Evolutionary conservation across 805 yeast species (phyloP).

Genomic region (Wickerhamomyces bovis): DNA sequence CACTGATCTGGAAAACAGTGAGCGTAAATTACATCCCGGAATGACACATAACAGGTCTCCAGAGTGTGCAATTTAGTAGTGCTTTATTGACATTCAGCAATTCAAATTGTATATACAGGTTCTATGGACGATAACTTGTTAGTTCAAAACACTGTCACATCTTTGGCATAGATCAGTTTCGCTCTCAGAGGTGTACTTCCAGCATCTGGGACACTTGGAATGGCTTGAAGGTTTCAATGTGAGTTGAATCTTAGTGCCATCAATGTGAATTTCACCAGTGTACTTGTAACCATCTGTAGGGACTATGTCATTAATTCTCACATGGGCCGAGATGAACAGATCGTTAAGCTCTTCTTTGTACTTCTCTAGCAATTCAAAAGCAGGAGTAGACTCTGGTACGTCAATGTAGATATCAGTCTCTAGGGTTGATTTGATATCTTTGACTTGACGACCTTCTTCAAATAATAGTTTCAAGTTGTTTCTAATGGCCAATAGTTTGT

Average conservation of each 20-base stretch:
- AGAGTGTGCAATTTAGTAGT: too few relatives aligned
- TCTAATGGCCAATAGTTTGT: conserved; percentile 39
- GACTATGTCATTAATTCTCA: conserved; percentile 29
- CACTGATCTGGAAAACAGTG: too few relatives aligned
- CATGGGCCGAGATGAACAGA: conserved; percentile 59
- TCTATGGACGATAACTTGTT: background rate
- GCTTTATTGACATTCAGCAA: too few relatives aligned
- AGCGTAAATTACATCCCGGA: too few relatives aligned
- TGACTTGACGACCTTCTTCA: conserved; percentile 49
- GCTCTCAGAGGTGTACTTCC: conserved; percentile 62
- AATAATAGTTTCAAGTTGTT: conserved; percentile 43
- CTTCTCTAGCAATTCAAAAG: conserved; percentile 8
- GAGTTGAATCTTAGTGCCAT: conserved; percentile 26
- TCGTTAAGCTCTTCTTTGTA: conserved; percentile 42
- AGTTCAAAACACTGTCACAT: conserved; percentile 41
- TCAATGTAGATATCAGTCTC: conserved; percentile 45
- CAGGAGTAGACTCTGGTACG: conserved; percentile 16
- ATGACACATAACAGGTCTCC: too few relatives aligned
- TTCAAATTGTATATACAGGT: background rate
- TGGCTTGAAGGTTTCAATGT: conserved; percentile 39
- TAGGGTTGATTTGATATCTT: conserved; percentile 48
- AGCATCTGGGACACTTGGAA: conserved; percentile 87
- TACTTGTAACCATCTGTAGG: conserved; percentile 22
- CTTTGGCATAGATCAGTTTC: conserved; percentile 58
- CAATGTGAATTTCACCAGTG: conserved; percentile 25